phyloP scores from a whole-genome alignment of 805 yeast genomes.

The Isabelozyma heimii region DNA sequence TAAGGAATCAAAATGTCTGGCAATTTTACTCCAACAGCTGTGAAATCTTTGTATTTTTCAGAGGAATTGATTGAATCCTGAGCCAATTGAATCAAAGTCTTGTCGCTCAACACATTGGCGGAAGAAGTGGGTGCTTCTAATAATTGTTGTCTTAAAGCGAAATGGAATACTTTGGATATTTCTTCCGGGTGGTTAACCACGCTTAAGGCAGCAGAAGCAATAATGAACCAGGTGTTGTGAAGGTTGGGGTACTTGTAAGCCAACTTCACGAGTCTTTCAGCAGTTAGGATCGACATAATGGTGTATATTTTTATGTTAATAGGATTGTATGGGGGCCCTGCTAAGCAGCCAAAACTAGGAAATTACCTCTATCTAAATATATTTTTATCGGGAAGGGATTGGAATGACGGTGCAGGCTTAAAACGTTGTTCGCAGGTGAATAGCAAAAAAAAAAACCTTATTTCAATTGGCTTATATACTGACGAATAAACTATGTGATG shows the following conservation, averaged over 20 bases:
- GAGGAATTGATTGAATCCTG: conserved; percentile 39
- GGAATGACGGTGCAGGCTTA: too few species aligned
- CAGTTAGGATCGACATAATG: conserved; percentile 37
- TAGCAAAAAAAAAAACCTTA: too few species aligned
- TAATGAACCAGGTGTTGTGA: conserved; percentile 63
- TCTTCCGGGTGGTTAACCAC: conserved; percentile 83
- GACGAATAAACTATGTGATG: too few species aligned
- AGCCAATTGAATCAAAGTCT: conserved; percentile 32
- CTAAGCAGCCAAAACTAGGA: not conserved
- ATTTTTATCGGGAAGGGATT: too few species aligned
- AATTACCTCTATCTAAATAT: too few species aligned
- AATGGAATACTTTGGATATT: conserved; percentile 70
- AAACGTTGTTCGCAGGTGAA: too few species aligned
- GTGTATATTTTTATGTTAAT: not conserved
- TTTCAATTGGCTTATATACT: too few species aligned
- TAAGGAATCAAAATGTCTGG: conserved; percentile 43
- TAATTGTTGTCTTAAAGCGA: conserved; percentile 52
- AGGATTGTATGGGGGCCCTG: not conserved
- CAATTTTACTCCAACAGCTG: conserved; percentile 39
- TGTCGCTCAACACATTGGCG: conserved; percentile 28
- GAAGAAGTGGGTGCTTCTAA: conserved; percentile 27
- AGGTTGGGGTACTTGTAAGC: conserved; percentile 55
- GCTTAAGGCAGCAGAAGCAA: conserved; percentile 79
- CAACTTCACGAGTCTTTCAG: conserved; percentile 52
- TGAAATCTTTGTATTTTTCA: conserved; percentile 34